These are phyloP conservation scores for Trichoderma guizhouense DNA, from an alignment of 2,329 filamentous ascomycete genomes.

Conservation along the genomic window DNA sequence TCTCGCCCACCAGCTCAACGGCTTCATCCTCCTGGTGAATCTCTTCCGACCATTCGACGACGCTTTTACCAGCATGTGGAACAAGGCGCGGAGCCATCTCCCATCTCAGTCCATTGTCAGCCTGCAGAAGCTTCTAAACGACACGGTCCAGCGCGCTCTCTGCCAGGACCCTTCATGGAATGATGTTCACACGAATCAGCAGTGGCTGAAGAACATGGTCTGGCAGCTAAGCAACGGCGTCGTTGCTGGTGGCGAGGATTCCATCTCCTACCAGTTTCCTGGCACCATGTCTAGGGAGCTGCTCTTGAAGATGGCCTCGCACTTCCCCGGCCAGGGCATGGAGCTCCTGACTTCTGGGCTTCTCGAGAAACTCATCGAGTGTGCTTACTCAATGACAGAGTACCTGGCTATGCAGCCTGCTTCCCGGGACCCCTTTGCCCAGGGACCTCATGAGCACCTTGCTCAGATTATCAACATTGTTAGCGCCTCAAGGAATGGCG, in stretches of 20 bases:
- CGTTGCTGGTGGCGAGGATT: conserved; percentile 45
- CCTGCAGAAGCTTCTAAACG: conserved; percentile 61
- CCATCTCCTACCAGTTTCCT: conserved; percentile 61
- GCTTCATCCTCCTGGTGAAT: conserved; percentile 58
- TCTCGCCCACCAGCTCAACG: conserved; percentile 49
- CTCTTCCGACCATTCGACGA: conserved; percentile 67
- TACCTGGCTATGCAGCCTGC: conserved; percentile 65
- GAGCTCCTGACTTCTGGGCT: conserved; percentile 70
- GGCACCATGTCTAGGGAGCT: conserved; percentile 62
- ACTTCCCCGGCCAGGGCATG: conserved; percentile 69
- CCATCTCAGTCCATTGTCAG: conserved; percentile 53
- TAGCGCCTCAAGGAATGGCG: conserved; percentile 67
- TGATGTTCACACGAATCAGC: conserved; percentile 57
- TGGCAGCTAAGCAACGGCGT: conserved; percentile 61
- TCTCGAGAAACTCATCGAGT: conserved; percentile 78
- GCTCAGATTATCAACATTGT: conserved; percentile 66
- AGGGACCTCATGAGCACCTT: conserved; percentile 70
- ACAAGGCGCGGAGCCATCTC: conserved; percentile 58
- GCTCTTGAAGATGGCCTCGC: conserved; percentile 61
- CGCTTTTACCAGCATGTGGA: conserved; percentile 62
- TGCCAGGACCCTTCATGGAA: conserved; percentile 52
- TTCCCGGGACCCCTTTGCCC: conserved; percentile 58
- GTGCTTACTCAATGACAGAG: conserved; percentile 70
- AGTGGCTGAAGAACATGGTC: conserved; percentile 62
- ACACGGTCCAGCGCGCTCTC: conserved; percentile 51